Base-by-base conservation (phyloP, 75 land plant species). In the Pinus tabuliformis region DNA sequence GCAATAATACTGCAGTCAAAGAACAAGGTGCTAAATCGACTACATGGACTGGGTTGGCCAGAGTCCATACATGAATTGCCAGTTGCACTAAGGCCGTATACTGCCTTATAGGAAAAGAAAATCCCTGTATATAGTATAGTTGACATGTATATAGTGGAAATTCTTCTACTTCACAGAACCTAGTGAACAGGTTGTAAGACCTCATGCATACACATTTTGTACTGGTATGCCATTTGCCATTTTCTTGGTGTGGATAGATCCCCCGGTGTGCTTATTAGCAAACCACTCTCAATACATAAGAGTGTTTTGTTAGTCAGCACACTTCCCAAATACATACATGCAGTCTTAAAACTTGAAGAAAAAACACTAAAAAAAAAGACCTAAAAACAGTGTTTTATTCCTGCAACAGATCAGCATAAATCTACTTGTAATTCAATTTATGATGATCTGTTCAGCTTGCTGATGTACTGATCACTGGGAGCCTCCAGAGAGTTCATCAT, bases 401-500 rank as follows among this genome's bases (percentile, higher is more conserved):
- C 62, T n/a, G 21, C 21, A 59, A 59, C 62, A 59, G 62, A 59
- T 59, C 62, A 59, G 4, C 2, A 59, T 59, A 59, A 59, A 59
- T 59, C 62, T 59, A 59, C 18, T 59, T 6, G 28, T 28, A 24
- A 28, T 5, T 63, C 6, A 24, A 21, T 63, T 63, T 21, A 21
- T 28, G 15, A 63, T 63, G 66, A 24, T 72, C 21, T 20, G 42
- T 68, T 56, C n/a, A 13, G 57, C 21, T 18, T 11, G 1, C 13
- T n/a, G 12, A 16, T 2, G 5, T 15, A 22, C 7, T 20, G 17
- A 15, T 49, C 26, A 45, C 26, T 9, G 73, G 21, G 71, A 68
- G 8, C n/a, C 71, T 3, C 14, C 74, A 14, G 74, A 72, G 33
- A 72, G 62, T 60, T 88, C 84, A 52, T 88, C 87, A 22, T 85